Evolutionary conservation across 2,329 filamentous ascomycete genomes (phyloP), one percentile per base, ranked within the genome.

Genomic region (Beauveria varroae): DNA sequence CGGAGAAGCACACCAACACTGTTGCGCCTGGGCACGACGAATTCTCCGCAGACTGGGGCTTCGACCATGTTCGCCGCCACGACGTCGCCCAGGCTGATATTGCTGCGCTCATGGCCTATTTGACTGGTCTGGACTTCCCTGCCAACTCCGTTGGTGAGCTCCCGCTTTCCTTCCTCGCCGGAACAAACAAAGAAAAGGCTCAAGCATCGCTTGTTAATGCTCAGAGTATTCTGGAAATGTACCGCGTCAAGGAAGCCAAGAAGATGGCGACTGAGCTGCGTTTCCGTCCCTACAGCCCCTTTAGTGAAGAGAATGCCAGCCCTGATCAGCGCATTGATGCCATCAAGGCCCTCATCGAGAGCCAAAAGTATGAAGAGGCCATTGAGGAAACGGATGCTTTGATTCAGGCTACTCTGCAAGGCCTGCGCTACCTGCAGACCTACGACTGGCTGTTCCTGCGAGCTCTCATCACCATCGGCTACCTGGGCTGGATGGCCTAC

Each of bases 401-500:
- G 16, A 89, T 98, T 63, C 83, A 88, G 63, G 76, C 90, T 56
- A 88, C 86, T 1, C 81, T 99, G 1, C 84, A 91, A 64, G 95
- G 95, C 8, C 78, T 99, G 63, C 85, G 95, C 56, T 99, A 99
- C 72, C 81, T 99, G 28, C 95, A 99, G 74, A 99, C 93, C 0
- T 99, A 99, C 69, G 95, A 99, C 76, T 99, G 95, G 95, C 81
- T 99, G 2, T 99, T 99, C 75, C 78, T 99, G 41, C 84, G 95
- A 63, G 89, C 91, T 2, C 80, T 99, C 55, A 89, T 99, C 63
- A 97, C 95, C 2, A 72, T 89, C 14, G 95, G 95, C 20, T 99
- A 98, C 69, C 77, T 98, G 8, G 95, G 95, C 22, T 99, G 93
- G 93, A 96, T 98, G 70, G 88, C 89, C 1, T 99, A 93, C 73